phyloP scores from a whole-genome alignment of 495 filamentous ascomycete species.

The Talaromyces nanjingensis region DNA sequence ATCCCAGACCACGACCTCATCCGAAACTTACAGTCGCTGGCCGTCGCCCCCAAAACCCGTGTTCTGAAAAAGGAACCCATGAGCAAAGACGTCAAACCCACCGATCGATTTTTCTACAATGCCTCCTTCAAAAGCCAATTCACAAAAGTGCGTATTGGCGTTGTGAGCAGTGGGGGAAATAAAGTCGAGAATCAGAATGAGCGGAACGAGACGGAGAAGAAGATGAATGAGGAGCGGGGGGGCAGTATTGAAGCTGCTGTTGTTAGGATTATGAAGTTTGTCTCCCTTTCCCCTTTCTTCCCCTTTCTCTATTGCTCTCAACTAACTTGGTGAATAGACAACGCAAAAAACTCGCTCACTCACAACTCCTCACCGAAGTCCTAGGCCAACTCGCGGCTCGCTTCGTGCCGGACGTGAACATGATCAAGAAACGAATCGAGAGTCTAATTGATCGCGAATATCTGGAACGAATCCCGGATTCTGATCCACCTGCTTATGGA shows the following conservation, averaged over 20 bases:
- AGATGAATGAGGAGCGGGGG: constrained; percentile 71
- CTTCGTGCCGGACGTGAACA: constrained; percentile 82
- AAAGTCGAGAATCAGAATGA: constrained; percentile 83
- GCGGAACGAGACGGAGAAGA: constrained; percentile 78
- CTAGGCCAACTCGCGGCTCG: constrained; percentile 68
- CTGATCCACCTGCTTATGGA: constrained; percentile 60
- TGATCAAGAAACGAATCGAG: constrained; percentile 94
- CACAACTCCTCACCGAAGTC: constrained; percentile 76
- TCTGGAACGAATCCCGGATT: constrained; percentile 74
- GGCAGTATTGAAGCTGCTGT: constrained; percentile 82
- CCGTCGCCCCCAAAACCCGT: constrained; percentile 76
- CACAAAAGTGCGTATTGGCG: constrained; percentile 78
- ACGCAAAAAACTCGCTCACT: constrained; percentile 77
- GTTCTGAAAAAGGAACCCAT: constrained; percentile 79
- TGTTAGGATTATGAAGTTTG: constrained; percentile 94
- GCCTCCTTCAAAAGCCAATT: constrained; percentile 72
- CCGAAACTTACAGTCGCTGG: constrained; percentile 76
- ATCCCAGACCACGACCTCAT: constrained; percentile 75
- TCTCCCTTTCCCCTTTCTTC: constrained; percentile 11
- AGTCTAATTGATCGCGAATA: constrained; percentile 89
- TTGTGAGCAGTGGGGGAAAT: constrained; percentile 58
- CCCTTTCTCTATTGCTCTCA: constrained; percentile 6
- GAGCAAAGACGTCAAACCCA: constrained; percentile 70
- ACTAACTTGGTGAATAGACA: constrained; percentile 49
- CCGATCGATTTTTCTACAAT: constrained; percentile 83